These are phyloP conservation scores for Shiraia sp. DNA, from an alignment of 2,329 filamentous ascomycete species.

Conservation along the genomic window DNA sequence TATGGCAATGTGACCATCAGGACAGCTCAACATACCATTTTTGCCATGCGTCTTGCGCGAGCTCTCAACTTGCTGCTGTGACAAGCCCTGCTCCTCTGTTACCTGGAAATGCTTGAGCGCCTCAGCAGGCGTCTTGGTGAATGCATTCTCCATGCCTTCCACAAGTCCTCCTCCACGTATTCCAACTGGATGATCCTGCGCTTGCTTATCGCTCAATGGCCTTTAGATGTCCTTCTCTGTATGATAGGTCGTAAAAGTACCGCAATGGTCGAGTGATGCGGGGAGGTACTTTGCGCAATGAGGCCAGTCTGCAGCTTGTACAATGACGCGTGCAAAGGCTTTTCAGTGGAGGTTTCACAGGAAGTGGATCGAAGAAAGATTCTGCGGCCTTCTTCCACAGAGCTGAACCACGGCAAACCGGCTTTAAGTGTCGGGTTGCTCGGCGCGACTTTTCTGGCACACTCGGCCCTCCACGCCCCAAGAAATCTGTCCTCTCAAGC, in stretches of 20 bases:
- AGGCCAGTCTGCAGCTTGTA: background rate
- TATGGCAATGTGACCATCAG: background rate
- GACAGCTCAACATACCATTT: constrained; percentile 51
- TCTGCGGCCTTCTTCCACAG: background rate
- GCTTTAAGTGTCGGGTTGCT: constrained; percentile 1
- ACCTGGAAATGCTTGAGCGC: constrained; percentile 58
- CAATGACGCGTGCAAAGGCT: background rate
- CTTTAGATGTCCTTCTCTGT: background rate
- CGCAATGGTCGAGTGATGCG: background rate
- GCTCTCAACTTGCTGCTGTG: constrained; percentile 52
- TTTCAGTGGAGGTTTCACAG: background rate
- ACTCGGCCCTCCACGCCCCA: constrained; percentile 13
- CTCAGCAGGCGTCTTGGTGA: constrained; percentile 53
- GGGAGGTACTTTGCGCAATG: background rate
- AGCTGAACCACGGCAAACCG: constrained; percentile 1
- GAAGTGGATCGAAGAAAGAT: no score
- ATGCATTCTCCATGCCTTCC: constrained; percentile 58
- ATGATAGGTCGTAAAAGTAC: background rate
- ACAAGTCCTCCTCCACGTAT: constrained; percentile 8
- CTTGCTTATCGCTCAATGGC: background rate
- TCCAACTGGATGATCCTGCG: constrained; percentile 2
- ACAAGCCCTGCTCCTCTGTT: constrained; percentile 55
- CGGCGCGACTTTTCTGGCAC: constrained; percentile 7
- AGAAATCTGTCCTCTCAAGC: constrained; percentile 29
- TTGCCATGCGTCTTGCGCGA: constrained; percentile 55